Percentiles rank a stretch among this genome's conserved stretches.
Evolutionary conservation across 2,329 filamentous ascomycete genomes (phyloP).

Genomic region (Phoma sp.): DNA sequence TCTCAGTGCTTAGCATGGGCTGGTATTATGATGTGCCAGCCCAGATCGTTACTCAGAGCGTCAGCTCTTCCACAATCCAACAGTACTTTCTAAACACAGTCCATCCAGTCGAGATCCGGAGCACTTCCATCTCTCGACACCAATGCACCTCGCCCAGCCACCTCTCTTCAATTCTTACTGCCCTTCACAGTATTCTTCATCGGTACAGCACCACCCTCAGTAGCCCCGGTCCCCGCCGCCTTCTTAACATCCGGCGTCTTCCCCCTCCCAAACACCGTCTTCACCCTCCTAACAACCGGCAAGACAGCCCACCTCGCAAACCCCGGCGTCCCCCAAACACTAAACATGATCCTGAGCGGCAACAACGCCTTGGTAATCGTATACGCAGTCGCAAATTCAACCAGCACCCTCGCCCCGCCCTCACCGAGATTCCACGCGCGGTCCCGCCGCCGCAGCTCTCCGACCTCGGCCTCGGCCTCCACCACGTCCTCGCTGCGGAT

Average conservation of each 20-base stretch:
- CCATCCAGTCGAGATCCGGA: conserved; percentile 1
- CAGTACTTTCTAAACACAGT: background rate
- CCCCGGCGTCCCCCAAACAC: conserved; percentile 91
- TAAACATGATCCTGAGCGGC: conserved; percentile 75
- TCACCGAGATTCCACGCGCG: conserved; percentile 50
- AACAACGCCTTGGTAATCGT: conserved; percentile 86
- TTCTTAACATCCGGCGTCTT: conserved; percentile 26
- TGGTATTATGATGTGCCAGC: too few species aligned
- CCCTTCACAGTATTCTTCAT: conserved; percentile 20
- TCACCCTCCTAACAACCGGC: conserved; percentile 41
- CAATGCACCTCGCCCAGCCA: background rate
- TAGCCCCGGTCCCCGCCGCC: conserved; percentile 43
- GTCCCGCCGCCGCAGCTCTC: conserved; percentile 39
- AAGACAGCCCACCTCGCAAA: conserved; percentile 66
- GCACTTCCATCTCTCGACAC: conserved; percentile 11
- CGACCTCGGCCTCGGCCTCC: conserved; percentile 53
- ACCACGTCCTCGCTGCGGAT: conserved; percentile 62
- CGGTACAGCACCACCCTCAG: conserved; percentile 39
- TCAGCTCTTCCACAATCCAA: background rate
- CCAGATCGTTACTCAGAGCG: too few species aligned
- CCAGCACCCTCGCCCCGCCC: conserved; percentile 60
- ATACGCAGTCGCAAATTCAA: conserved; percentile 85
- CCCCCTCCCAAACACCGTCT: conserved; percentile 47
- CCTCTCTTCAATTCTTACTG: background rate
- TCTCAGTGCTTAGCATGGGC: background rate